Evolutionary conservation across 768 basidiomycete genomes (phyloP), one percentile per base, ranked within the genome.

Genomic region (Tulasnella sp.): DNA sequence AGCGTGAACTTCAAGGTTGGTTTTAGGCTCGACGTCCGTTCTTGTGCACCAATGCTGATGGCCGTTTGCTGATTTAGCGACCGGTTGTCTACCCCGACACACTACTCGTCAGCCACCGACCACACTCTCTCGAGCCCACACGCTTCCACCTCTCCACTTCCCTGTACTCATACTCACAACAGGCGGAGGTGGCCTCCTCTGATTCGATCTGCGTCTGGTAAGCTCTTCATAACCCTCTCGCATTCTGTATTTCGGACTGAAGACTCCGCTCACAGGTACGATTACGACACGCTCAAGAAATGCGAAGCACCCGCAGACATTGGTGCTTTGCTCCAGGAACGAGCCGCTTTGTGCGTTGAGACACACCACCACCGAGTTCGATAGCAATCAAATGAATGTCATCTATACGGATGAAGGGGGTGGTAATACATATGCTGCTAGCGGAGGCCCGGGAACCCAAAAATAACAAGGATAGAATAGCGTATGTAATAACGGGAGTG

Each of bases 1-100:
- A 83, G 84, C 47, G 80, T 92, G 52, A 85, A 87, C 75, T 92
- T 86, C 79, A 85, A 72, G 64, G 71, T 72, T 44, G 71, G 16
- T 9, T 14, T 40, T 6, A 36, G 17, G 14, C 22, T 22, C 3
- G 16, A 40, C 6, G 17, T 72, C 40, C 9, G 32, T 22, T 26
- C 3, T n/a, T n/a, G 29, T 40, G 11, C n/a, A 1, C 5, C 35
- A 29, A 26, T 41, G 5, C 39, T 47, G 4, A 47, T 34, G 5
- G 63, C 63, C n/a, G 14, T 9, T 14, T 34, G 22, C 42, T 16
- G 34, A 11, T 40, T 69, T 32, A 85, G 72, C 83, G 87, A 26
- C 91, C 91, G 0, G 89, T 91, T 12, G 87, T 86, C 14, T 92
- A 84, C 76, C 91, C 91, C 32, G 90, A 92, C 79, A 90, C 89